Base-by-base conservation (phyloP, 1,284 basidiomycete genomes). In the Somion occarium region DNA sequence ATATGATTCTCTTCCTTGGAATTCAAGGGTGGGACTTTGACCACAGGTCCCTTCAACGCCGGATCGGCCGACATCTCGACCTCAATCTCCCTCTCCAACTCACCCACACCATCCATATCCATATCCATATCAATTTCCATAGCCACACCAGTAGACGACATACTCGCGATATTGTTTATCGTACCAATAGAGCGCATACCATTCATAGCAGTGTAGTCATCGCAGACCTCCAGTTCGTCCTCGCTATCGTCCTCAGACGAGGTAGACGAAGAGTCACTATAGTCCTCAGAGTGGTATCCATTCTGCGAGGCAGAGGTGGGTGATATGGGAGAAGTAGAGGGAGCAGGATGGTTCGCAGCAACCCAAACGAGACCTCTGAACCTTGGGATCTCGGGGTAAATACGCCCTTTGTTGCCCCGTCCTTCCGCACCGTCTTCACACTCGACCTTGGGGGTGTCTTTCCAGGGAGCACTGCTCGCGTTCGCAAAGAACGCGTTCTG, bases 401-500 rank as follows among this genome's bases (percentile, higher is more conserved):
- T 18, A 7, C 30, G n/a, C 5, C 45, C 25, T 38, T 34, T 47
- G 15, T 5, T 41, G 9, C 9, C 39, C 20, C 9, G 5, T 5
- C 45, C 46, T 25, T 26, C 44, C 44, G 37, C 46, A 48, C 49
- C 34, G 19, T 38, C 43, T 30, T 48, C 30, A 42, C 38, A 26
- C n/a, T 38, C 24, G 25, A n/a, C 3, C 39, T 39, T 18, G 23
- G 41, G 7, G 39, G 11, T 23, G 19, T 46, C 26, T 20, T 18
- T 22, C n/a, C 49, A 24, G 53, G 58, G 53, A 51, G 59, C 47
- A 47, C 54, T 59, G 13, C 49, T 56, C 5, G 55, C 66, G 26
- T 70, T 66, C 2, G 82, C 75, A 63, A 92, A 93, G 73, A 93
- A 93, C 26, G 76, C 73, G 64, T 86, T 88, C 70, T 91, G 90